phyloP scores from a whole-genome alignment of 2,329 filamentous ascomycete genomes.

The Fragosphaeria purpurea region DNA sequence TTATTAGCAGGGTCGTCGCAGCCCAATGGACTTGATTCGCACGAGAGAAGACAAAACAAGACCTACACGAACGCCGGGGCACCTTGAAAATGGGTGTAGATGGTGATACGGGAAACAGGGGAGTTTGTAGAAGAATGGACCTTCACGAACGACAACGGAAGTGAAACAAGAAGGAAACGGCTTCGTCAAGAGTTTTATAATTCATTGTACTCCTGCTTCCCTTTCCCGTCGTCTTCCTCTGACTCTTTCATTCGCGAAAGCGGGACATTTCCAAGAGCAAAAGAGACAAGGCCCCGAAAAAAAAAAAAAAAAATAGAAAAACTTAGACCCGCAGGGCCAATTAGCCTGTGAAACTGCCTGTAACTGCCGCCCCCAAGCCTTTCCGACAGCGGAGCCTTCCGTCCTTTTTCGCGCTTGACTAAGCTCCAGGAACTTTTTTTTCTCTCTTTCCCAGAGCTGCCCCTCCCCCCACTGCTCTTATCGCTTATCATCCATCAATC shows the following conservation, averaged over 20 bases:
- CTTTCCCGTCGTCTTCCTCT: not conserved
- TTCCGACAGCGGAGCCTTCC: too few species aligned
- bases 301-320: conserved; percentile 5
- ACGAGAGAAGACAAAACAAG: too few species aligned
- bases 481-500: conserved; percentile 4
- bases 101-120: too few species aligned
- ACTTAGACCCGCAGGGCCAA: conserved; percentile 2
- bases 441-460: not conserved
- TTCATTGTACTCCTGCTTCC: conserved; percentile 1
- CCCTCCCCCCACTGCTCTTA: conserved; percentile 7
- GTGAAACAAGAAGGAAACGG: not conserved
- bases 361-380: not conserved
- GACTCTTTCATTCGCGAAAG: not conserved
- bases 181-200: not conserved
- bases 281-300: conserved; percentile 1
- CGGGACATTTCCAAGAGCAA: not conserved
- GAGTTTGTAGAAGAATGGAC: not conserved
- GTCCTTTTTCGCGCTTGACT: too few species aligned
- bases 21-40: not conserved
- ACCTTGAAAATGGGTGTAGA: too few species aligned
- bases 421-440: not conserved
- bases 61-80: too few species aligned
- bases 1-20: not conserved
- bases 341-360: conserved; percentile 2
- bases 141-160: conserved; percentile 1